These are phyloP conservation scores for Silene latifolia DNA, from an alignment of 148 eudicot genomes.

Conservation along the genomic window DNA sequence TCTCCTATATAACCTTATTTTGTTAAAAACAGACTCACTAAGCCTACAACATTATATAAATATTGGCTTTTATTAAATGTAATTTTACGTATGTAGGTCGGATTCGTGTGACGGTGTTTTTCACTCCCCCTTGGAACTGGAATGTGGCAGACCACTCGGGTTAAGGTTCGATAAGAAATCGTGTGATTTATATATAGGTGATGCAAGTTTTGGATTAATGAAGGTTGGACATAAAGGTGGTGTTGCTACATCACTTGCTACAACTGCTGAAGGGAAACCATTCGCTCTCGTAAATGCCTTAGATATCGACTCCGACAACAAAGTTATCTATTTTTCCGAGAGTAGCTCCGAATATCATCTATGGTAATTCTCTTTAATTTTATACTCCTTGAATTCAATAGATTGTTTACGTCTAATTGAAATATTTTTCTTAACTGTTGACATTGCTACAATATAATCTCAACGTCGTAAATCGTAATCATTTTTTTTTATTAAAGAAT, in stretches of 20 bases:
- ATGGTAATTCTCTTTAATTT: conserved; percentile 1
- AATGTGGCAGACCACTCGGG: conserved; percentile 28
- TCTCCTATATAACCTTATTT: too few species aligned
- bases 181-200: conserved; percentile 22
- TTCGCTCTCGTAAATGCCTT: conserved; percentile 20
- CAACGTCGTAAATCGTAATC: too few species aligned
- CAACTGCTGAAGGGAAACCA: conserved; percentile 4
- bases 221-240: conserved; percentile 22
- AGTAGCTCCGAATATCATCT: conserved; percentile 11
- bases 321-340: conserved; percentile 25
- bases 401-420: too few species aligned
- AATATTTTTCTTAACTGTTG: too few species aligned
- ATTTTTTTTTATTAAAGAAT: too few species aligned
- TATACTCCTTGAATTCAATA: neutral
- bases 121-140: neutral
- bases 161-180: conserved; percentile 15
- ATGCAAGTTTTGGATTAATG: conserved; percentile 17
- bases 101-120: conserved; percentile 18
- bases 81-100: neutral
- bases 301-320: conserved; percentile 13
- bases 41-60: too few species aligned
- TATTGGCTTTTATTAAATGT: too few species aligned
- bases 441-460: too few species aligned
- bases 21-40: too few species aligned
- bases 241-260: conserved; percentile 17